Evolutionary conservation across 106 monocot species (phyloP), one percentile per base, ranked within the genome.

Genomic region (Acorus calamus): DNA sequence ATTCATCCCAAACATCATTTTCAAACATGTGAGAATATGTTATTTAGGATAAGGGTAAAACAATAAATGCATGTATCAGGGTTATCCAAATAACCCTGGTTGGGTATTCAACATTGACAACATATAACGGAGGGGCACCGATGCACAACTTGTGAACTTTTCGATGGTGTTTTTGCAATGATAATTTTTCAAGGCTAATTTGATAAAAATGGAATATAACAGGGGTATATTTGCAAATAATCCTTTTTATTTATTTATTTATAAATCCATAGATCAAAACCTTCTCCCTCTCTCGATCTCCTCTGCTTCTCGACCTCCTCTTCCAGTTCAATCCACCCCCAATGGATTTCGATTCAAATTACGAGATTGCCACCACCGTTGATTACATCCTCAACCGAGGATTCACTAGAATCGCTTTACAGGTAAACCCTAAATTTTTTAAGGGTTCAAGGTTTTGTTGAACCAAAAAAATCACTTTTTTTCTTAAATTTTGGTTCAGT

Each of bases 301-400:
- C 12, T 14, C 56, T 12, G 45, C 55, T 11, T 46, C 5, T 5
- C 42, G 50, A 7, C 6, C 47, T 43, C n/a, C 42, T 53, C 47
- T 28, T 42, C 50, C 28, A 28, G 28, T 28, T 28, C 28, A 28
- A 28, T n/a, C 53, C 55, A 9, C 44, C 49, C 3, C 9, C 73
- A 49, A 86, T 86, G 89, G 83, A 87, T 48, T 73, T 87, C 66
- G 76, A 78, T n/a, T 68, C 72, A 7, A 77, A 70, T 28, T 92
- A 87, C 70, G 92, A 87, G 55, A 80, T 87, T 56, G 14, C 58
- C 59, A 59, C 76, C 61, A 87, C 87, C 5, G 76, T 65, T 8
- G 83, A 81, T n/a, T 87, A 75, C 81, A 81, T 92, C 63, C 81
- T 81, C 52, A 69, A 57, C 61, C 56, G 77, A 42, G 65, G 65